These are phyloP conservation scores for Arabidopsis suecica DNA, from an alignment of 345 rosid genomes.

Conservation along the genomic window DNA sequence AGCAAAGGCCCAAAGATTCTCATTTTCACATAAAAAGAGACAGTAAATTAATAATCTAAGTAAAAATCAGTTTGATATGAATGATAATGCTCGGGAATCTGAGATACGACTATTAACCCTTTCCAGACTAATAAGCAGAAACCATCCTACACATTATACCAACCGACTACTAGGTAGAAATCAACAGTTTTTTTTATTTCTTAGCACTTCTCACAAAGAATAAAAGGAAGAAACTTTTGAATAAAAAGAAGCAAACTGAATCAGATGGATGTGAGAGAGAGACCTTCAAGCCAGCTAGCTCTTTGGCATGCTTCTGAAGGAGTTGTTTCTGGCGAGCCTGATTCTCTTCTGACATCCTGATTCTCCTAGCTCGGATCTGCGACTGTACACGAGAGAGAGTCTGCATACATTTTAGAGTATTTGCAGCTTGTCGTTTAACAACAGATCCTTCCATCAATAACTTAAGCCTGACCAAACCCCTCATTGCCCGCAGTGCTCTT, in stretches of 20 bases:
- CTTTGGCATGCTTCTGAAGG: conserved; percentile 87
- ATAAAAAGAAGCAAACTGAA: neutral
- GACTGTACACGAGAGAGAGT: conserved; percentile 86
- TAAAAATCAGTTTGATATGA: neutral
- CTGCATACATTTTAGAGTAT: conserved; percentile 86
- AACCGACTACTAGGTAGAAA: conserved; percentile 9
- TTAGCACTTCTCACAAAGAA: neutral
- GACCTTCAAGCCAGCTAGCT: conserved; percentile 75
- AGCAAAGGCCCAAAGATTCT: neutral
- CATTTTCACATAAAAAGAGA: too few relatives aligned
- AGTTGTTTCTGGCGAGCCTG: conserved; percentile 90
- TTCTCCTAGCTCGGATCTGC: conserved; percentile 79
- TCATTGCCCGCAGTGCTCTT: conserved; percentile 79
- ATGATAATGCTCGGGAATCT: neutral
- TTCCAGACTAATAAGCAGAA: neutral
- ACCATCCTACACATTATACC: neutral
- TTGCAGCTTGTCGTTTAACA: conserved; percentile 81
- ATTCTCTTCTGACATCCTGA: conserved; percentile 90
- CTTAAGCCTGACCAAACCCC: conserved; percentile 86
- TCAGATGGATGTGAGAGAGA: conserved; percentile 2
- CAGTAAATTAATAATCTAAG: neutral
- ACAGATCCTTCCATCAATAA: conserved; percentile 81
- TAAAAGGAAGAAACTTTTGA: neutral
- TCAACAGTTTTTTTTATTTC: neutral
- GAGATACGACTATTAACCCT: neutral